phyloP scores from a whole-genome alignment of 164 flowering plant species.

The Stephania japonica region DNA sequence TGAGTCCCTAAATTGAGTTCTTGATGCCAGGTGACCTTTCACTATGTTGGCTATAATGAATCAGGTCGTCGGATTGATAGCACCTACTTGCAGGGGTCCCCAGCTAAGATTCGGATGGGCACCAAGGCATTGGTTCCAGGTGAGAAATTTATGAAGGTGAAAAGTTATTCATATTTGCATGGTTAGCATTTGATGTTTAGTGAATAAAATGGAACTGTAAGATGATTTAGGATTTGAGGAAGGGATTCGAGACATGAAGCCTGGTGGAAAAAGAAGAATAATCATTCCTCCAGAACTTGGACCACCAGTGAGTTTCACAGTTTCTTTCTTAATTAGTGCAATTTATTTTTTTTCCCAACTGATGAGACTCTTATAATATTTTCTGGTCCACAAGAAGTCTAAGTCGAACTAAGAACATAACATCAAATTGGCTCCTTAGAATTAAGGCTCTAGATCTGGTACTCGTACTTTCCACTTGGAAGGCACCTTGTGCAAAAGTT shows the following conservation, averaged over 20 bases:
- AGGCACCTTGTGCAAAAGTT: not conserved
- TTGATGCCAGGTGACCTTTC: conserved; percentile 68
- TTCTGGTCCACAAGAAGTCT: not conserved
- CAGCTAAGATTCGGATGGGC: conserved; percentile 85
- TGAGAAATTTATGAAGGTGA: conserved; percentile 12
- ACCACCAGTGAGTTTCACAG: conserved; percentile 70
- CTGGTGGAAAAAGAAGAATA: conserved; percentile 87
- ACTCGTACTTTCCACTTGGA: not conserved
- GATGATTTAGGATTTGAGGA: conserved; percentile 75
- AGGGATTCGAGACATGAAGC: conserved; percentile 88
- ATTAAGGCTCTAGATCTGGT: not conserved
- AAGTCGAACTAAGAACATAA: not conserved
- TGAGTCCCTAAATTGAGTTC: not conserved
- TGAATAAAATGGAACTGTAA: not conserved
- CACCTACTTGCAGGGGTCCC: conserved; percentile 79
- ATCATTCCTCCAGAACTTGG: conserved; percentile 98
- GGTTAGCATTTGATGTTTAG: not conserved
- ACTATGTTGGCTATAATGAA: conserved; percentile 90
- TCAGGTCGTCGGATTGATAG: conserved; percentile 97
- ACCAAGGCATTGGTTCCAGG: conserved; percentile 92
- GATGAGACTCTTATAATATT: not conserved
- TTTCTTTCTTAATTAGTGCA: not conserved
- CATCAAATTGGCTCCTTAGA: not conserved
- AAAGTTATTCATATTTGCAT: not conserved
- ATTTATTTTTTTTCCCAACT: not conserved